Evolutionary conservation across 1,284 basidiomycete genomes (phyloP).

Genomic region (Tausonia pullulans): DNA sequence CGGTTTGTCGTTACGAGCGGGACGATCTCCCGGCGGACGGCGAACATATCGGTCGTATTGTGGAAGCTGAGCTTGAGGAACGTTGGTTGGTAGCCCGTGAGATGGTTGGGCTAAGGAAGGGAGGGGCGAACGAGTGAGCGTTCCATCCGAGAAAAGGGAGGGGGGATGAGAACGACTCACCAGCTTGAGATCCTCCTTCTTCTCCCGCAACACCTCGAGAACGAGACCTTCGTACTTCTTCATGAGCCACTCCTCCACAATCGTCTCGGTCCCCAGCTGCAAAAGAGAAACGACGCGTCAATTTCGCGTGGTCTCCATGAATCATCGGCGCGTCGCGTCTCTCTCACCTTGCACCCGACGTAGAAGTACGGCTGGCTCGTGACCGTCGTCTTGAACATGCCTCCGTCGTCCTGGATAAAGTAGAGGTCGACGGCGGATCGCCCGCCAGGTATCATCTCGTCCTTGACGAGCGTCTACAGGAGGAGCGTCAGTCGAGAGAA

Average conservation of each 20-base stretch:
- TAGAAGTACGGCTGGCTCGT: constrained; percentile 92
- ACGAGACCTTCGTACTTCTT: constrained; percentile 87
- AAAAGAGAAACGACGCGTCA: neutral
- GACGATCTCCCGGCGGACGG: constrained; percentile 75
- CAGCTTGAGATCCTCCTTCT: constrained; percentile 87
- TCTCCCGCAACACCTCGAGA: constrained; percentile 61
- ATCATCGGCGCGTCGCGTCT: constrained; percentile 4
- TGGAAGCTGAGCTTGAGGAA: constrained; percentile 84
- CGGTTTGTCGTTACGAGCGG: constrained; percentile 83
- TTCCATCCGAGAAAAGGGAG: neutral
- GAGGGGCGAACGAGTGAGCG: neutral
- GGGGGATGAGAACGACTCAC: constrained; percentile 26
- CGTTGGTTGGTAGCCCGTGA: constrained; percentile 78
- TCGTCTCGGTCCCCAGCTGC: constrained; percentile 73
- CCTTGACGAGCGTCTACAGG: constrained; percentile 66
- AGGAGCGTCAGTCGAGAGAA: neutral
- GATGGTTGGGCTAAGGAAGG: constrained; percentile 64
- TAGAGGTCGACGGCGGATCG: constrained; percentile 91
- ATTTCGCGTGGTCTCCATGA: neutral
- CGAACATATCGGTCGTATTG: constrained; percentile 83
- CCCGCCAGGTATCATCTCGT: constrained; percentile 65
- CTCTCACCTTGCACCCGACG: constrained; percentile 72
- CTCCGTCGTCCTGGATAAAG: constrained; percentile 94
- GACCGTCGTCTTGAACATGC: constrained; percentile 89
- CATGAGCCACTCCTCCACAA: constrained; percentile 90